Evolutionary conservation across 2,329 filamentous ascomycete species (phyloP), one percentile per base, ranked within the genome.

Genomic region (Venturia aucupariae): DNA sequence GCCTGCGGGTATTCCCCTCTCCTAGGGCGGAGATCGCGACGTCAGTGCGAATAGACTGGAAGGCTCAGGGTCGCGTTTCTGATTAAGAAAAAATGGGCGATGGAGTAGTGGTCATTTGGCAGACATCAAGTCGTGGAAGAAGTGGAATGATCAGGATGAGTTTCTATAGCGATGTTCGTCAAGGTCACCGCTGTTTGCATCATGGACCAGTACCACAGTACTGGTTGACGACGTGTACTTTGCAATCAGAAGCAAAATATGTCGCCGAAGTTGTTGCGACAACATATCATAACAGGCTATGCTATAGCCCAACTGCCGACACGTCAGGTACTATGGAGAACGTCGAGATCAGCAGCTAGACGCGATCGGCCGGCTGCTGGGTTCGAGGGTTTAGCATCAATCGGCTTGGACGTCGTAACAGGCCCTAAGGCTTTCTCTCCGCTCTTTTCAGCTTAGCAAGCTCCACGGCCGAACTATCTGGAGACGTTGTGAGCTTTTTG

Each of bases 171-270:
- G 30, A 57, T 57, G 51, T 35, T 35, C 51, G 11, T 22, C n/a
- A 38, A 35, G 15, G 13, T 35, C 27, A n/a, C 30, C 24, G 51
- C 30, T 57, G 27, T 35, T 60, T 22, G 32, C 22, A 4, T 22
- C n/a, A 27, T 42, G 35, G 59, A 19, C 59, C 59, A 60, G 59
- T 42, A 41, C 59, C 15, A 42, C 59, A 60, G 59, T 42, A 41
- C 59, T 17, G 27, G 38, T 41, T 38, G 59, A 60, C 59, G 41
- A 60, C 59, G 59, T 60, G 59, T 60, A 60, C 38, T 41, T 60
- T 7, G 24, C 59, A 60, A 60, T 60, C 41, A 60, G 59, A 60
- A n/a, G 41, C 59, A 60, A 60, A 60, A n/a, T 44, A 60, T 24
- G 27, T 57, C 24, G 51, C 27, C 51, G 7, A 8, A 57, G 30